Base-by-base conservation (phyloP, 179 eudicot species). In the Kewa caespitosa region DNA sequence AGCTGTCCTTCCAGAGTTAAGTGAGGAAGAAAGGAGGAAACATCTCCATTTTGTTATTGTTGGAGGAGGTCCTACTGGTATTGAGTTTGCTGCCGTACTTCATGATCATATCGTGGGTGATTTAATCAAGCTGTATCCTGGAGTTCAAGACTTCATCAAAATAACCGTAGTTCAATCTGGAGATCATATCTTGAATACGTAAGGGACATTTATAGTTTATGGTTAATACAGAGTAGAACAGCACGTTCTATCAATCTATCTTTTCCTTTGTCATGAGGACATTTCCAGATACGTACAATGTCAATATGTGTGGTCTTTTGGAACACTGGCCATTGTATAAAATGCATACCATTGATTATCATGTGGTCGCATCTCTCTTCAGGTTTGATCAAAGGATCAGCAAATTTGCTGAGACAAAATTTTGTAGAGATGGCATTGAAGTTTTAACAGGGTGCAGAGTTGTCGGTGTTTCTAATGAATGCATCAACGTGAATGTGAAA, bases 11-110 rank as follows among this genome's bases (percentile, higher is more conserved):
- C 97, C 97, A 8, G 89, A 76, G 28, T 69, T 92, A 67, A 94
- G 82, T 60, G 97, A 94, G 76, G 97, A 89, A 78, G 97, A 94
- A 68, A 86, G 88, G 73, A 86, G 85, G 79, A 85, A 84, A 61
- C 82, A 84, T 73, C 90, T 94, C 68, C 98, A 94, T 80, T 94
- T 94, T 80, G 88, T 92, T 31, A 81, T 92, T 68, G 95, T 94
- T n/a, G 98, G 98, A 72, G 98, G 98, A 30, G 97, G 98, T 70
- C 98, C 98, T 38, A 87, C 97, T 54, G 98, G 98, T 66, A 90
- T 92, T 77, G 98, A 92, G 81, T 94, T 94, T 85, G 95, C 98
- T 48, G 98, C 97, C 12, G 97, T 92, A 81, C 89, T 94, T 63
- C 98, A 94, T 72, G 97, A 94, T 61, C 90, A 76, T 77, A 80